phyloP scores from a whole-genome alignment of 768 basidiomycete species.

The Kwoniella shandongensis region DNA sequence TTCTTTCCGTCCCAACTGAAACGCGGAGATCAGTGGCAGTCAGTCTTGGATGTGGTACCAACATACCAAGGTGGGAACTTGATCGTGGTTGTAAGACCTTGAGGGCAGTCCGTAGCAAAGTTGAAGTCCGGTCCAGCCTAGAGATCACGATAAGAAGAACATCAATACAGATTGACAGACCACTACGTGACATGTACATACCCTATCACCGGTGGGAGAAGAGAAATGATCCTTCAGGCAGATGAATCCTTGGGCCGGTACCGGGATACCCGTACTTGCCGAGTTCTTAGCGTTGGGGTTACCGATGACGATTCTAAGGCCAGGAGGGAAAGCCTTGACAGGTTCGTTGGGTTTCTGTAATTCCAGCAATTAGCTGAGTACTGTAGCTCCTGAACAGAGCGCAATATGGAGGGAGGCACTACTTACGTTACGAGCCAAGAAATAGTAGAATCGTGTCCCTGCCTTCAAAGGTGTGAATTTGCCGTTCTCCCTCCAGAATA shows the following conservation, averaged over 20 bases:
- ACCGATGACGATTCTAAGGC: slow-evolving; percentile 26
- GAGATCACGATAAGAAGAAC: neutral
- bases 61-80: slow-evolving; percentile 26
- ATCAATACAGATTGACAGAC: too few species aligned
- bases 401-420: too few species aligned
- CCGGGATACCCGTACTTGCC: slow-evolving; percentile 6
- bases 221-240: slow-evolving; percentile 19
- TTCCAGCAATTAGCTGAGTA: neutral
- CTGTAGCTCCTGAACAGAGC: too few species aligned
- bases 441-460: slow-evolving; percentile 45
- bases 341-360: slow-evolving; percentile 13
- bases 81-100: slow-evolving; percentile 29
- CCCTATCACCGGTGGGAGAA: slow-evolving; percentile 28
- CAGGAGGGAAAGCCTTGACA: slow-evolving; percentile 33
- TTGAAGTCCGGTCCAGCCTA: slow-evolving; percentile 20
- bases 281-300: slow-evolving; percentile 12
- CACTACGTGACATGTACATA: slow-evolving; percentile 42
- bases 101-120: slow-evolving; percentile 17
- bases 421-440: slow-evolving; percentile 33
- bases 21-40: neutral
- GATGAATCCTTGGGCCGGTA: slow-evolving; percentile 20
- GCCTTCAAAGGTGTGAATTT: slow-evolving; percentile 22
- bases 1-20: slow-evolving; percentile 35
- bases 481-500: slow-evolving; percentile 28
- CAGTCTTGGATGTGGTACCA: neutral